Base-by-base conservation (phyloP, 805 yeast genomes). In the Candida ovalis region DNA sequence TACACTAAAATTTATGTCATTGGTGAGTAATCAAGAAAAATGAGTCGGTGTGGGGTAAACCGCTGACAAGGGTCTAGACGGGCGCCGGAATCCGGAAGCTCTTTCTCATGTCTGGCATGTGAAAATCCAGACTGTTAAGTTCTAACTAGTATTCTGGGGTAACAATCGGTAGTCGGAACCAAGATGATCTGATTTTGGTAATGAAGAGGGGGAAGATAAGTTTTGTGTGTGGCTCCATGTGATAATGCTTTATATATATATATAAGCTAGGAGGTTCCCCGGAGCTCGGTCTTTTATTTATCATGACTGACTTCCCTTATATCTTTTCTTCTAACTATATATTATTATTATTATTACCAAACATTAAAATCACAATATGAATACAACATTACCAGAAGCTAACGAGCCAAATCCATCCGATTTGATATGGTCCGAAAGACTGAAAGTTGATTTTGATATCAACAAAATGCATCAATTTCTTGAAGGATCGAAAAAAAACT, bases 401-500 rank as follows among this genome's bases (percentile, higher is more conserved):
- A 51, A 46, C 3, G 68, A 64, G 23, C 75, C 73, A 12, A 58
- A 63, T 24, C 74, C 74, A 18, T 58, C 67, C 1, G 67, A 61
- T 28, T 44, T 60, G 28, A 69, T 76, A 45, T 69, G 70, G 59
- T 59, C 63, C 33, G 86, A 81, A 55, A 71, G 88, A 53, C 58
- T 63, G 2, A 52, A 57, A 24, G 73, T 77, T 22, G 60, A 65
- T 30, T 69, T 82, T 48, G 67, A 72, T 44, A 56, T 71, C 25
- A 71, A 75, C 54, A 67, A 69, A 54, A 65, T 82, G 73, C 80
- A 81, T 62, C 69, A 73, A 32, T 82, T 82, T 60, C 58, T 82
- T 49, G 88, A 82, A 57, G 76, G 80, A 3, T 64, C 71, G 12
- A 66, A 71, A 22, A 71, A 72, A 33, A 71, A 71, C 39, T 74